Base-by-base conservation (phyloP, 352 stramenopile species). In the Globisporangium takayamanum region DNA sequence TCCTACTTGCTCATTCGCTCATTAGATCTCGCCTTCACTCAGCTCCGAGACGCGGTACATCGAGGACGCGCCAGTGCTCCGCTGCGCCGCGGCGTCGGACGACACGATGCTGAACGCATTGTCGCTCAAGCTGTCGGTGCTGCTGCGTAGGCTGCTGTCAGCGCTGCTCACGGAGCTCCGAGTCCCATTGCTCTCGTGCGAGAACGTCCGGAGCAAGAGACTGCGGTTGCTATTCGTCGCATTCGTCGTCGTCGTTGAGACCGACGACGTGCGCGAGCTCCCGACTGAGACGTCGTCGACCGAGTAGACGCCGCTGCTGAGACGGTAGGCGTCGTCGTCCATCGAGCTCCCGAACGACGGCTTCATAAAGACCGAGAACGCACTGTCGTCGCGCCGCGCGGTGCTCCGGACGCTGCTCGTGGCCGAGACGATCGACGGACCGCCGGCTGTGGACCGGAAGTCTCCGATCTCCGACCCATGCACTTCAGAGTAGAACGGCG, bases 1-100 rank as follows among this genome's bases (percentile, higher is more conserved):
- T 36, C 30, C 30, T 36, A 6, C 30, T 36, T 36, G 30, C 30
- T 36, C 30, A n/a, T n/a, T 36, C 30, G 6, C 30, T 36, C 30
- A 36, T 12, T 71, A 80, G 51, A 77, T 72, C 50, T 79, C 67
- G 42, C 66, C 68, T 37, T 79, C 70, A 28, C 64, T 81, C n/a
- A 74, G 56, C 59, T 76, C 65, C 15, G 73, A 81, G 37, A 51
- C 53, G 25, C 71, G 65, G 33, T 62, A 50, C 20, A 63, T 49
- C 15, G 62, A 64, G 20, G 66, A 53, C 12, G 50, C 60, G 50
- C 66, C 59, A n/a, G 30, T 36, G 30, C 30, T 36, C 30, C 30
- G 30, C 30, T 51, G 46, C 41, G 36, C 52, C n/a, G 46, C 61
- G 6, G 53, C 52, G 50, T 53, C 44, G 15, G 66, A 50, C 25